A percentile compares a stretch with the other conserved stretches of the same genome.
These are phyloP conservation scores for Stipa capillata DNA, from an alignment of 176 grass and related monocot genomes.

Conservation along the genomic window DNA sequence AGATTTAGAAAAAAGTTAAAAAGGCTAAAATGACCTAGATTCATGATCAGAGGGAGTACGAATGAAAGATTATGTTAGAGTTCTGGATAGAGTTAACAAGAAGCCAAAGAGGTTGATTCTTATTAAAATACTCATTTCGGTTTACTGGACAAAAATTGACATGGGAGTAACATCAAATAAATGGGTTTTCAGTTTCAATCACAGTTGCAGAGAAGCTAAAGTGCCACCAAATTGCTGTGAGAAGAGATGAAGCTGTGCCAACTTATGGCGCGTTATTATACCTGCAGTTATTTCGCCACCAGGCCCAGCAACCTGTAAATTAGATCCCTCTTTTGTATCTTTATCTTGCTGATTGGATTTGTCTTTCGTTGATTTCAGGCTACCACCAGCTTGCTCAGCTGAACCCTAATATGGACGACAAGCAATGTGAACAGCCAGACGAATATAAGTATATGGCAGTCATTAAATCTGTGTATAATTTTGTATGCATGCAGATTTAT, in stretches of 20 bases:
- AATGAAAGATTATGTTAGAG: background rate
- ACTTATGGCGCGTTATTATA: slow-evolving; percentile 4
- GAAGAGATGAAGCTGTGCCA: slow-evolving; percentile 5
- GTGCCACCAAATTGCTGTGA: background rate
- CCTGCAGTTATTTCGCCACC: slow-evolving; percentile 85
- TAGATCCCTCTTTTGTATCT: slow-evolving; percentile 78
- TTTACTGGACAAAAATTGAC: background rate
- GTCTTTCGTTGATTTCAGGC: slow-evolving; percentile 70
- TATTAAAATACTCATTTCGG: background rate
- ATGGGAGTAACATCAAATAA: background rate
- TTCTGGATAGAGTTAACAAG: background rate
- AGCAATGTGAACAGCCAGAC: slow-evolving; percentile 14
- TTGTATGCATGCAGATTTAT: background rate
- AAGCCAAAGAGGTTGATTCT: background rate
- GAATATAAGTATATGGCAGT: background rate
- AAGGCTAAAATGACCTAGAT: too few relatives aligned
- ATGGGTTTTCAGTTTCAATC: background rate
- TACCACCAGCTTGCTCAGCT: slow-evolving; percentile 58
- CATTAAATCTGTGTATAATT: background rate
- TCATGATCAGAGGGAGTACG: too few relatives aligned
- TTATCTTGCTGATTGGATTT: slow-evolving; percentile 78
- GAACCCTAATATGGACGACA: slow-evolving; percentile 42
- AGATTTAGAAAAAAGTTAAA: too few relatives aligned
- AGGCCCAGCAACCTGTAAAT: slow-evolving; percentile 80
- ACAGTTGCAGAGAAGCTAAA: background rate